A percentile compares a stretch with the other conserved stretches of the same genome.
phyloP scores from a whole-genome alignment of 768 basidiomycete species.

The Tylopilus vinaceipallidus region DNA sequence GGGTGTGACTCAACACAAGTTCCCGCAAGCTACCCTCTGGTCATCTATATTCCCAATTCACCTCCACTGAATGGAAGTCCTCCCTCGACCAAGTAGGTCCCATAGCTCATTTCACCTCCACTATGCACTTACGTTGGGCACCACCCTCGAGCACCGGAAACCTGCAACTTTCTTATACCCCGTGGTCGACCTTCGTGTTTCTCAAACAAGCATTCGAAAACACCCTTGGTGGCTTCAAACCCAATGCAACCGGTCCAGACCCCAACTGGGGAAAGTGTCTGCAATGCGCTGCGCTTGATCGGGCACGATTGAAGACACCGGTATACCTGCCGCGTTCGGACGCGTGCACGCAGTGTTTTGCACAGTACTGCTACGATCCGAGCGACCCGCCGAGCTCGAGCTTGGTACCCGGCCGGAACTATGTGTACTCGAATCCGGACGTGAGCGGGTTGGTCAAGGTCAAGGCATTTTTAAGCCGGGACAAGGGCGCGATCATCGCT shows the following conservation, averaged over 20 bases:
- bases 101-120: not conserved
- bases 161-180: slow-evolving; percentile 59
- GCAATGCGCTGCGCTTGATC: slow-evolving; percentile 62
- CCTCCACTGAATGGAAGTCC: slow-evolving; percentile 62
- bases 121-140: slow-evolving; percentile 6
- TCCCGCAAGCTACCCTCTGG: slow-evolving; percentile 58
- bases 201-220: slow-evolving; percentile 60
- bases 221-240: slow-evolving; percentile 57
- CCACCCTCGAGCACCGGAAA: slow-evolving; percentile 45
- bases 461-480: slow-evolving; percentile 39
- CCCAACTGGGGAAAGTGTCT: slow-evolving; percentile 53
- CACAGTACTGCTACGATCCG: slow-evolving; percentile 55
- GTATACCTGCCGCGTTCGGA: slow-evolving; percentile 39
- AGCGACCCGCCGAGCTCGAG: slow-evolving; percentile 58
- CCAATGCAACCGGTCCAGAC: slow-evolving; percentile 57
- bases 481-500: slow-evolving; percentile 50
- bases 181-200: slow-evolving; percentile 51
- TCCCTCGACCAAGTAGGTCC: slow-evolving; percentile 60
- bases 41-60: slow-evolving; percentile 76
- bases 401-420: slow-evolving; percentile 38
- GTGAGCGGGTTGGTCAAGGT: slow-evolving; percentile 46
- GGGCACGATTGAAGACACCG: slow-evolving; percentile 43
- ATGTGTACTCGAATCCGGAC: slow-evolving; percentile 53
- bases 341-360: slow-evolving; percentile 59
- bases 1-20: slow-evolving; percentile 59